phyloP scores from a whole-genome alignment of 352 stramenopile genomes.

The Aphanomyces invadans region DNA sequence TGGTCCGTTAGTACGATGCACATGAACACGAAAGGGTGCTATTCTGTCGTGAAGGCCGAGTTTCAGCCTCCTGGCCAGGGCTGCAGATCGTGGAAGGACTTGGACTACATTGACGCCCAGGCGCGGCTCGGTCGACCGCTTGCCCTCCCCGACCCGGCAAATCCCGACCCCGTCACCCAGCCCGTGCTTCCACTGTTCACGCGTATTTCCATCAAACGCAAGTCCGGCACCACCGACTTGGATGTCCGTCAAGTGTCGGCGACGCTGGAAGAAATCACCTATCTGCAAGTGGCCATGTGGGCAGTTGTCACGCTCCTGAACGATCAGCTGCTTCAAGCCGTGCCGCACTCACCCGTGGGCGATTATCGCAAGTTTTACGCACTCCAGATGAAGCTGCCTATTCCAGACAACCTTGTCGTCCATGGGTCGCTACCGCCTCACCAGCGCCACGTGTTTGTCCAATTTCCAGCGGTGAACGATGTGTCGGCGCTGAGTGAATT shows the following conservation, averaged over 20 bases:
- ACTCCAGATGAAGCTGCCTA: conserved; percentile 13
- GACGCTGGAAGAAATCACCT: conserved; percentile 18
- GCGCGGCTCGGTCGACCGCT: conserved; percentile 10
- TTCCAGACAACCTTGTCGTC: background rate
- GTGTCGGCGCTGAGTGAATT: conserved; percentile 12
- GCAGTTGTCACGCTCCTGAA: conserved; percentile 16
- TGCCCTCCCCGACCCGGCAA: conserved; percentile 8
- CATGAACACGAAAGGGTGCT: conserved; percentile 11
- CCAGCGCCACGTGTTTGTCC: conserved; percentile 4
- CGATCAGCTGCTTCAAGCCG: conserved; percentile 7
- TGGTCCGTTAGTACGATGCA: conserved; percentile 20
- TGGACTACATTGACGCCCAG: conserved; percentile 24
- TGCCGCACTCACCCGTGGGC: conserved; percentile 13
- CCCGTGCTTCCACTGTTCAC: conserved; percentile 19
- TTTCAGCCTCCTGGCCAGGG: conserved; percentile 21
- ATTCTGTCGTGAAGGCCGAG: conserved; percentile 23
- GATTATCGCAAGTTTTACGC: conserved; percentile 25
- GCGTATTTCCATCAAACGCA: conserved; percentile 25
- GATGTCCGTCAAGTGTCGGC: conserved; percentile 22
- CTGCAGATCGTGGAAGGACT: conserved; percentile 24
- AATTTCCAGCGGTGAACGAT: conserved; percentile 15
- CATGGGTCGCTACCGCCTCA: conserved; percentile 2
- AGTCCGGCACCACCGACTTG: conserved; percentile 12
- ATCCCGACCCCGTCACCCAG: conserved; percentile 17
- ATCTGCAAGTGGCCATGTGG: conserved; percentile 24